A percentile compares a stretch with the other conserved stretches of the same genome.
Conservation (phyloP, 257 asterid species). For the Craterostigma plantagineum region DNA sequence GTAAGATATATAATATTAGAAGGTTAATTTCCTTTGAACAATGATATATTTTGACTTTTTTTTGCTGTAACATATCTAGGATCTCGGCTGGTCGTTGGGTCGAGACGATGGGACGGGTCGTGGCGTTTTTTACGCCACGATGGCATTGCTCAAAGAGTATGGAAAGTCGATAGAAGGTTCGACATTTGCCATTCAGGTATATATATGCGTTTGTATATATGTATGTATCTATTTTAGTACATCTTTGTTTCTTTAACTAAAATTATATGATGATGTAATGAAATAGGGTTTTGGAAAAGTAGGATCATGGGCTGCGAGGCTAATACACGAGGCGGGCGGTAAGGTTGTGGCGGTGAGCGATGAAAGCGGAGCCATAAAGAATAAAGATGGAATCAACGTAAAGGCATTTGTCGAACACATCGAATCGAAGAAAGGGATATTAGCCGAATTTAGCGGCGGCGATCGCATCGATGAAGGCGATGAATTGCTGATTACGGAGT, state of each 20-base stretch:
- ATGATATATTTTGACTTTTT: too few relatives aligned
- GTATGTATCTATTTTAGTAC: slow-evolving; percentile 10
- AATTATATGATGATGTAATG: neutral
- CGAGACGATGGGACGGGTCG: too few relatives aligned
- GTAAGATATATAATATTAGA: slow-evolving; percentile 31
- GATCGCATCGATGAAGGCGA: neutral
- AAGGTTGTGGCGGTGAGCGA: slow-evolving; percentile 67
- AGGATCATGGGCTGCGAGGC: slow-evolving; percentile 63
- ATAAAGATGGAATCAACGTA: slow-evolving; percentile 10
- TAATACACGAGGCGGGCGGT: slow-evolving; percentile 60
- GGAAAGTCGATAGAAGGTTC: too few relatives aligned
- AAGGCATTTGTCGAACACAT: neutral
- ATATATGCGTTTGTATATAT: too few relatives aligned
- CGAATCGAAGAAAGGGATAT: neutral
- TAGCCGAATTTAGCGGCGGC: neutral
- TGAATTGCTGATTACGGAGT: neutral
- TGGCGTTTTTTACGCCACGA: too few relatives aligned
- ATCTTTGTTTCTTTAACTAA: neutral
- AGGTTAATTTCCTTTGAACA: too few relatives aligned
- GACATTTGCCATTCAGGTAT: too few relatives aligned
- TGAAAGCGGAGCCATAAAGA: slow-evolving; percentile 60
- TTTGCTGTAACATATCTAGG: neutral
- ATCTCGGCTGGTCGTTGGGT: too few relatives aligned
- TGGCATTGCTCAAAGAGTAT: too few relatives aligned
- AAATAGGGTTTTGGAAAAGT: slow-evolving; percentile 55